These are phyloP conservation scores for Aspergillus melleus DNA, from an alignment of 2,329 filamentous ascomycete species.

Conservation along the genomic window DNA sequence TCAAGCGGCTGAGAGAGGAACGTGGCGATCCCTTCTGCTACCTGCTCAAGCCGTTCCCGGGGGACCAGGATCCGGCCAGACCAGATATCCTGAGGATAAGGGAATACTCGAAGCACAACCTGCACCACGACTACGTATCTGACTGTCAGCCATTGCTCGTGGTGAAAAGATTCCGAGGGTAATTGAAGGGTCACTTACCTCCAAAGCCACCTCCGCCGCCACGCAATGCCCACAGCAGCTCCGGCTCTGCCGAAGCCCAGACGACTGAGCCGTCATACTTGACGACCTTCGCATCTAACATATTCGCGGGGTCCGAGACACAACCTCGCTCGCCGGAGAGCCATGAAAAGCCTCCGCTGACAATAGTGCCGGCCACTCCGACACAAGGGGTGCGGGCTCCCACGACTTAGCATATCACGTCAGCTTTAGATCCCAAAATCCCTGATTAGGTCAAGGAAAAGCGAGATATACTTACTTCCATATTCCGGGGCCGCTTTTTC, in stretches of 20 bases:
- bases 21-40: conserved; percentile 5
- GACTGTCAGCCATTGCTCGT: neutral
- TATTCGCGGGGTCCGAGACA: conserved; percentile 41
- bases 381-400: conserved; percentile 40
- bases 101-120: conserved; percentile 7
- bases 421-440: neutral
- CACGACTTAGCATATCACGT: conserved; percentile 23
- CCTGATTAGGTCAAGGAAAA: neutral
- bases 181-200: conserved; percentile 10
- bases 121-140: conserved; percentile 2
- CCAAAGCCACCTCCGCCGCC: conserved; percentile 38
- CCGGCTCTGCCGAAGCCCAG: conserved; percentile 42
- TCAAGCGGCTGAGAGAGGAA: conserved; percentile 2
- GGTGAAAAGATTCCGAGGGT: neutral
- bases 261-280: conserved; percentile 36
- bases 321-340: conserved; percentile 40
- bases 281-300: conserved; percentile 43
- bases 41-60: conserved; percentile 5
- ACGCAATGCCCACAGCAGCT: conserved; percentile 44
- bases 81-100: conserved; percentile 16
- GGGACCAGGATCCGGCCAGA: conserved; percentile 13
- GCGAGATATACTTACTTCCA: conserved; percentile 19
- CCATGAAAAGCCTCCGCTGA: conserved; percentile 43
- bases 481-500: conserved; percentile 35
- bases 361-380: conserved; percentile 40